These are phyloP conservation scores for Tricholomella constricta DNA, from an alignment of 768 basidiomycete genomes.

Conservation along the genomic window DNA sequence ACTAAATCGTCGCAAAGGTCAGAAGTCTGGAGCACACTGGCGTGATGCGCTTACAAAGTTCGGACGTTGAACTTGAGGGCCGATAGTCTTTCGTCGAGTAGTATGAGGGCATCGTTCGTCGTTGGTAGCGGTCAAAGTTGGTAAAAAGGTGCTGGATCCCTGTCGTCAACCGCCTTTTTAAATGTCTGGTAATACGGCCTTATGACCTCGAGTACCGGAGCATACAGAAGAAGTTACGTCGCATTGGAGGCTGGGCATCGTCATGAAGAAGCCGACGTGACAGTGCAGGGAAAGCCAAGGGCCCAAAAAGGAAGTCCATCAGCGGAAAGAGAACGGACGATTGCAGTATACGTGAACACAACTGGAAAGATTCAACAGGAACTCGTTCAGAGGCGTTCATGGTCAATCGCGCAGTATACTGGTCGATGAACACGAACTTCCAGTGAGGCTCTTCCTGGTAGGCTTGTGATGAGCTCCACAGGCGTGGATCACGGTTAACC, in stretches of 20 bases:
- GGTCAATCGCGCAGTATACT: no score
- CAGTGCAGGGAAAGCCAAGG: no score
- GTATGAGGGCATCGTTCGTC: background rate
- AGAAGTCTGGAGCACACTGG: background rate
- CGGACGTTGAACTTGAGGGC: background rate
- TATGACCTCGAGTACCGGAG: background rate
- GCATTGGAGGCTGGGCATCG: background rate
- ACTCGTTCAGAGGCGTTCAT: no score
- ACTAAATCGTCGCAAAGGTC: slow-evolving; percentile 1
- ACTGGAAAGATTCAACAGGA: no score
- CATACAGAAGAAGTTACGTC: background rate
- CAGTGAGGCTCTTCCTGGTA: background rate
- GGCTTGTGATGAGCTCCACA: background rate
- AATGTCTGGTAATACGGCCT: background rate
- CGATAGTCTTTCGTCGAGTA: background rate
- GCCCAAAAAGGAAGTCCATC: background rate
- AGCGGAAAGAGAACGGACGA: background rate
- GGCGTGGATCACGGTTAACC: background rate
- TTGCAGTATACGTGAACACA: background rate
- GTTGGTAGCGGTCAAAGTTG: background rate
- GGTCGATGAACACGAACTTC: background rate
- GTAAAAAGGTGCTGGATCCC: background rate
- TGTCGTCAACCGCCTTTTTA: background rate
- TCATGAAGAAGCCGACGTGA: background rate
- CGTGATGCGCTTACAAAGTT: background rate